Conservation (phyloP, 164 flowering plant species). For the Liriodendron chinense region DNA sequence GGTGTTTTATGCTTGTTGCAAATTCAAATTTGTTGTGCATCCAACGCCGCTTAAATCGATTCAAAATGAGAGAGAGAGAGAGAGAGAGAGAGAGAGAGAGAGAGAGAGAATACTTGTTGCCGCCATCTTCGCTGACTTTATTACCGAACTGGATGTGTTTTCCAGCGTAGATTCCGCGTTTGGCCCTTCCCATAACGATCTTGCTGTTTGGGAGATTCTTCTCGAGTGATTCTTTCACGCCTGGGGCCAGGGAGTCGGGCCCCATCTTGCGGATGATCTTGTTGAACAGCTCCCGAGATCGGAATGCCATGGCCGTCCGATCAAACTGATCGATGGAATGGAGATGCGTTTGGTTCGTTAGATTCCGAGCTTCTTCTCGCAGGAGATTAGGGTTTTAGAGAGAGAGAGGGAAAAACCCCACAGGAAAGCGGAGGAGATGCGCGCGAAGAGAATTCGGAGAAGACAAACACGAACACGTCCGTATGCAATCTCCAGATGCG, state of each 20-base stretch:
- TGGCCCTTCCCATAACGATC: conserved; percentile 87
- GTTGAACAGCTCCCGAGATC: conserved; percentile 74
- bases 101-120: conserved; percentile 58
- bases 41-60: background rate
- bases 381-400: too few relatives aligned
- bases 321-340: background rate
- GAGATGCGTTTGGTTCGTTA: too few relatives aligned
- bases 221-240: conserved; percentile 56
- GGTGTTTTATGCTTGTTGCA: background rate
- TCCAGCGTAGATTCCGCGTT: conserved; percentile 87
- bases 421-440: too few relatives aligned
- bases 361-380: too few relatives aligned
- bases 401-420: too few relatives aligned
- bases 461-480: too few relatives aligned
- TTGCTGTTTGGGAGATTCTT: conserved; percentile 57
- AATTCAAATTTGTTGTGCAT: background rate
- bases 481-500: too few relatives aligned
- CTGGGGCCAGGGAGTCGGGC: conserved; percentile 52
- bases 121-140: conserved; percentile 90
- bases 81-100: background rate
- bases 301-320: conserved; percentile 53
- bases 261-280: conserved; percentile 63
- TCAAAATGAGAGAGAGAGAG: background rate
- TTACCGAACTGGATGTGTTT: conserved; percentile 92
- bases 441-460: too few relatives aligned